Base-by-base conservation (phyloP, 805 yeast genomes). In the Candida montana region DNA sequence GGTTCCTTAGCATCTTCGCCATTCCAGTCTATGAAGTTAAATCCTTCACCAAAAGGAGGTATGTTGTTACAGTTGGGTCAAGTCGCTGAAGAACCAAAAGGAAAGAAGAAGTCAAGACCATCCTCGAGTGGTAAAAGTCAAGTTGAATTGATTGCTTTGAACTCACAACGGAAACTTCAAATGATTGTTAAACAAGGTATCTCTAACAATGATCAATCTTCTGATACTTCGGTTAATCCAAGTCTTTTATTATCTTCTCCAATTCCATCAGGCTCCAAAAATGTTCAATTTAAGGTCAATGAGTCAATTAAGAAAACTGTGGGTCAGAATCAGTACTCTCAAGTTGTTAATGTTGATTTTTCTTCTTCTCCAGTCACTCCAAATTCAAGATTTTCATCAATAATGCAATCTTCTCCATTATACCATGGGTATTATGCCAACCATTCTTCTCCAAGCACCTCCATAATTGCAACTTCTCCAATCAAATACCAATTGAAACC, bases 371-470 rank as follows among this genome's bases (percentile, higher is more conserved):
- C 59, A 37, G 43, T 46, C 50, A 51, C 61, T 6, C 60, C 60
- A 35, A 44, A 42, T 28, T 49, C 57, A 13, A 21, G 58, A 24
- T 57, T 57, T 37, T 55, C 61, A 7, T 54, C 60, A 17, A 54
- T 55, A 19, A 52, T 55, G 39, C 57, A 53, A 33, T 57, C 60
- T 6, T 57, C 61, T 3, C 61, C 61, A 2, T 40, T 57, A n/a
- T 54, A 57, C 17, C 58, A 54, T 24, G 58, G 58, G 2, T 57
- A 53, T 39, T 57, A 55, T 31, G 51, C 50, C 8, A 49, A 51
- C 27, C 52, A 49, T 17, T 38, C 53, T 10, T 49, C 59, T 2
- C 57, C 59, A 17, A 41, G 37, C 10, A 47, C 58, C 2, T 43
- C 48, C 11, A 17, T 43, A 2, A 13, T 55, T 6, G 41, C 39